phyloP scores from a whole-genome alignment of 352 stramenopile species.

The Phytopythium ostracodes region DNA sequence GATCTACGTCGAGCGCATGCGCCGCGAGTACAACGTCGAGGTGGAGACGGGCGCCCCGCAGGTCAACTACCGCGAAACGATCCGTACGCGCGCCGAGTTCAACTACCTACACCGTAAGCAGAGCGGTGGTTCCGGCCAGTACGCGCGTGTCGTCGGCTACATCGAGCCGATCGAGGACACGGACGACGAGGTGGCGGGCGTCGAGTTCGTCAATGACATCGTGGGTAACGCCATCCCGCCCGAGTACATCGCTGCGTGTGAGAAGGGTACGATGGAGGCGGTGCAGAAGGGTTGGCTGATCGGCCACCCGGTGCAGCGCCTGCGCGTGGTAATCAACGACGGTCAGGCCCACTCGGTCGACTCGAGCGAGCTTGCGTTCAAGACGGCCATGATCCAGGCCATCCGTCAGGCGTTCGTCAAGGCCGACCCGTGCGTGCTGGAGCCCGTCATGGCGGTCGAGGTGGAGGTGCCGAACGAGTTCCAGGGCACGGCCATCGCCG shows the following conservation, averaged over 20 bases:
- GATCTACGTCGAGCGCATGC: conserved; percentile 99
- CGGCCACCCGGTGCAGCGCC: conserved; percentile 91
- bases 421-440: conserved; percentile 91
- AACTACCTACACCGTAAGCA: conserved; percentile 99
- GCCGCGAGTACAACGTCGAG: conserved; percentile 97
- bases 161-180: conserved; percentile 92
- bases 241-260: conserved; percentile 97
- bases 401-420: conserved; percentile 94
- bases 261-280: conserved; percentile 97
- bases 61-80: conserved; percentile 99
- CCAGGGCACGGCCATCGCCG: conserved; percentile 92
- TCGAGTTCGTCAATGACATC: conserved; percentile 97
- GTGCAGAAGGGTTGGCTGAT: conserved; percentile 95
- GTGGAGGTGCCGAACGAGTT: conserved; percentile 94
- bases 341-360: conserved; percentile 96
- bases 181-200: conserved; percentile 29
- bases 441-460: conserved; percentile 97
- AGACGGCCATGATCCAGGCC: conserved; percentile 93
- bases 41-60: conserved; percentile 89
- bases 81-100: conserved; percentile 91
- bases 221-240: conserved; percentile 98
- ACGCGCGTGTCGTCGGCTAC: conserved; percentile 96
- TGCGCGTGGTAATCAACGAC: conserved; percentile 88
- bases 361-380: conserved; percentile 98
- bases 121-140: conserved; percentile 97